phyloP scores from a whole-genome alignment of 768 basidiomycete genomes.

The Russula dissimulans region DNA sequence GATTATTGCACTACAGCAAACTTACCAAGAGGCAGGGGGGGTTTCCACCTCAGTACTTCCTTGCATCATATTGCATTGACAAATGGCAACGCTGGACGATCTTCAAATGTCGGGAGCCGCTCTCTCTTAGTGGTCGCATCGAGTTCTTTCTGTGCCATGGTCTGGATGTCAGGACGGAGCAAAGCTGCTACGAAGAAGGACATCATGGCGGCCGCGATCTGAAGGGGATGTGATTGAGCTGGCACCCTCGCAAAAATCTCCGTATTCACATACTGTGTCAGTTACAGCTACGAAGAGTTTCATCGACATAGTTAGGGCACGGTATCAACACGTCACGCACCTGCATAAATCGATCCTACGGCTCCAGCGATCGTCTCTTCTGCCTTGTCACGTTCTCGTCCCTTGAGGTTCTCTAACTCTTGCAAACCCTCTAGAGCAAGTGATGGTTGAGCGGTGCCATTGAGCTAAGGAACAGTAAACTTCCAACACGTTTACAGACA shows the following conservation, averaged over 20 bases:
- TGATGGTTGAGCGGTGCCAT: neutral
- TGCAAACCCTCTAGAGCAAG: slow-evolving; percentile 1
- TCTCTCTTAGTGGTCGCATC: neutral
- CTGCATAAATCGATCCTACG: neutral
- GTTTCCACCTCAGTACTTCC: slow-evolving; percentile 1
- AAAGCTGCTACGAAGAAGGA: neutral
- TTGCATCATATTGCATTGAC: slow-evolving; percentile 6
- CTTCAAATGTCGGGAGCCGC: slow-evolving; percentile 6
- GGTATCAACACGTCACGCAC: neutral
- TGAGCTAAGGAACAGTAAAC: neutral
- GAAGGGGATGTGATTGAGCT: neutral
- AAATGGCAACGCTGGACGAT: neutral
- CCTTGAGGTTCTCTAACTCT: neutral
- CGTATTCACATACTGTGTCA: neutral
- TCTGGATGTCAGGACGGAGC: neutral
- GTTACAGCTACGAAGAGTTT: too few relatives aligned
- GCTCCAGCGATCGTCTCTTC: neutral
- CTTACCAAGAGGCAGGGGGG: neutral
- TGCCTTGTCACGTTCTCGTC: neutral
- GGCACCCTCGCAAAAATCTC: neutral
- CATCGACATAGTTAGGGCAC: too few relatives aligned
- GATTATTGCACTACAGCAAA: neutral
- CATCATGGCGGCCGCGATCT: neutral
- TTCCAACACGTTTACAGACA: neutral
- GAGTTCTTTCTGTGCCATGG: neutral